Evolutionary conservation across 2,329 filamentous ascomycete species (phyloP).

Genomic region (Aspergillus ruber): DNA sequence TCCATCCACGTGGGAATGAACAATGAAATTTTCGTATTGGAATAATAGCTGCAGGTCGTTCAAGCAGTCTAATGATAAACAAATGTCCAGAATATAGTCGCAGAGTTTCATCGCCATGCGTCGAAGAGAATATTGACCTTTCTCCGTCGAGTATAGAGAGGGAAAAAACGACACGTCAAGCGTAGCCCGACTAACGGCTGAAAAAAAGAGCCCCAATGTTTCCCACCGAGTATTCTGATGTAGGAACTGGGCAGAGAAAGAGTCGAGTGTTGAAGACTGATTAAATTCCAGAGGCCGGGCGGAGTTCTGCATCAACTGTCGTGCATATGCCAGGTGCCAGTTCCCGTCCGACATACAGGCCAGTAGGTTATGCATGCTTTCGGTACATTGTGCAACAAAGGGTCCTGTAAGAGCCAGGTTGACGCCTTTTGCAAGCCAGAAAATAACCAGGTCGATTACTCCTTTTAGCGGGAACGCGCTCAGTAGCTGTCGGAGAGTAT

Average conservation of each 20-base stretch:
- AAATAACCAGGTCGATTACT: conserved; percentile 9
- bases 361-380: too few relatives aligned
- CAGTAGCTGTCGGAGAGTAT: conserved; percentile 17
- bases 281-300: too few relatives aligned
- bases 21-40: conserved; percentile 45
- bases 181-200: conserved; percentile 29
- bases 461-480: conserved; percentile 11
- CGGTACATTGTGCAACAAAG: too few relatives aligned
- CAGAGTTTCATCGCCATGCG: conserved; percentile 22
- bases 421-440: conserved; percentile 3
- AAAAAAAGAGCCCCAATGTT: conserved; percentile 33
- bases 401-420: too few relatives aligned
- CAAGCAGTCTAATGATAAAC: conserved; percentile 26
- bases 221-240: conserved; percentile 32
- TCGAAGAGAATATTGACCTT: conserved; percentile 19
- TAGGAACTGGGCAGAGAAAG: conserved; percentile 14
- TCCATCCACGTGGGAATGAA: conserved; percentile 39
- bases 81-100: conserved; percentile 33
- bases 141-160: conserved; percentile 20
- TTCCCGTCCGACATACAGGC: too few relatives aligned
- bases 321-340: too few relatives aligned
- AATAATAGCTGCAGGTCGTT: conserved; percentile 42
- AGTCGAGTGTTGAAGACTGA: too few relatives aligned
- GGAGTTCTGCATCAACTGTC: too few relatives aligned
- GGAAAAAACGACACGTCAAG: conserved; percentile 26